Evolutionary conservation across 2,329 filamentous ascomycete genomes (phyloP).

Genomic region (Conoideocrella luteorostrata): DNA sequence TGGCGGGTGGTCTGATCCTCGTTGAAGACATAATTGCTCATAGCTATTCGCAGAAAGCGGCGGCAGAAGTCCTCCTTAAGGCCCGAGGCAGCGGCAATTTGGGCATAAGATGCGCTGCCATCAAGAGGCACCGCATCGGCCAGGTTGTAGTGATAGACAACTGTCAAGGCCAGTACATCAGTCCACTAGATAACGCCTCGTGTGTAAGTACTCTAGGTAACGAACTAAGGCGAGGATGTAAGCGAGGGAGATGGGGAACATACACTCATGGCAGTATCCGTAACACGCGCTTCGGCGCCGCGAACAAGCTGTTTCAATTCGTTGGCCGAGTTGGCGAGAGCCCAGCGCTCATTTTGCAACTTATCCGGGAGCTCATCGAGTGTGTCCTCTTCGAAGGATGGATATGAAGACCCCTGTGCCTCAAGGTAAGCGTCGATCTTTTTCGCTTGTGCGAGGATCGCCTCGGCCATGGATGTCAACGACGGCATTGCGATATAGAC

Average conservation of each 20-base stretch:
- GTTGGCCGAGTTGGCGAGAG: background rate
- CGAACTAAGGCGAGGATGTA: background rate
- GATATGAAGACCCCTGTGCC: background rate
- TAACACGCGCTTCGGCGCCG: background rate
- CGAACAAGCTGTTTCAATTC: background rate
- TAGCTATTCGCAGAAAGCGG: background rate
- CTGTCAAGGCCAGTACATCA: background rate
- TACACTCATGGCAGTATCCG: background rate
- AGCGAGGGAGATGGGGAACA: background rate
- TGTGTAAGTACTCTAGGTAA: background rate
- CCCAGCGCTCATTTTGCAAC: background rate
- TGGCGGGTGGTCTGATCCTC: background rate
- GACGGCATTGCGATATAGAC: background rate
- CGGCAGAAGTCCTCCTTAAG: background rate
- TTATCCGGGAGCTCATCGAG: background rate
- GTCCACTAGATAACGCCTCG: background rate
- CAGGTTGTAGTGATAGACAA: background rate
- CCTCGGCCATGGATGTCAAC: background rate
- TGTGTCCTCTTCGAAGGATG: conserved; percentile 1
- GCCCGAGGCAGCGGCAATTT: background rate
- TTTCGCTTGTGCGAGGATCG: background rate
- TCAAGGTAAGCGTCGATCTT: background rate
- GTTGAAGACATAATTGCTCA: background rate
- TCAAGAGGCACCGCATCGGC: background rate
- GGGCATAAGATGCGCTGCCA: background rate